Conservation (phyloP, 2,329 filamentous ascomycete genomes). For the Beauveria australis region DNA sequence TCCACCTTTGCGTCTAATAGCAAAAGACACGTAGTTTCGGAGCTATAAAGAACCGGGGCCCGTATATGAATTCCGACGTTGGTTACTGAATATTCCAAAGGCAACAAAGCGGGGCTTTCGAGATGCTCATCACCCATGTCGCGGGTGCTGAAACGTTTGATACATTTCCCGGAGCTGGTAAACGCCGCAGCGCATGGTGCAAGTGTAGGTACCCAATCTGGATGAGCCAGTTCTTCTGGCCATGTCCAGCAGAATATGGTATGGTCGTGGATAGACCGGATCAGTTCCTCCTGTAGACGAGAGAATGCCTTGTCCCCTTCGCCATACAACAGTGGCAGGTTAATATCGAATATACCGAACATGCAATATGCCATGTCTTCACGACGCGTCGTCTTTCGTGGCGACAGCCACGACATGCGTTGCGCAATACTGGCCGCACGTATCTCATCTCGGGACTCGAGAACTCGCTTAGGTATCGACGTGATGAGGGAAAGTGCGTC, state of each 20-base stretch:
- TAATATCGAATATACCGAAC: constrained; percentile 20
- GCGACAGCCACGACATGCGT: constrained; percentile 13
- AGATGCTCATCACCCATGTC: too few relatives aligned
- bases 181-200: background rate
- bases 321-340: constrained; percentile 22
- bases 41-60: background rate
- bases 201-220: background rate
- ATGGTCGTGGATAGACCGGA: background rate
- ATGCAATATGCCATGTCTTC: constrained; percentile 21
- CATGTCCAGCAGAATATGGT: background rate
- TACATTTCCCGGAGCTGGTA: background rate
- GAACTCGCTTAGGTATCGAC: constrained; percentile 12
- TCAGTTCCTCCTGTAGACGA: constrained; percentile 15
- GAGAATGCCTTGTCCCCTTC: constrained; percentile 15
- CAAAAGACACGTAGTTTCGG: background rate
- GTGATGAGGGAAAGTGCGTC: constrained; percentile 13
- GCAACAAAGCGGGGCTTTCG: background rate
- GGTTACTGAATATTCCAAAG: background rate
- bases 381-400: constrained; percentile 14
- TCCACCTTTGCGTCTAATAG: background rate
- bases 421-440: background rate
- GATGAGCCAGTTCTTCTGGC: background rate
- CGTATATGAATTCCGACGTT: background rate
- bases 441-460: background rate
- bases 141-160: background rate